Evolutionary conservation across 345 rosid genomes (phyloP), one percentile per base, ranked within the genome.

Genomic region (Mallotus nudiflorus): DNA sequence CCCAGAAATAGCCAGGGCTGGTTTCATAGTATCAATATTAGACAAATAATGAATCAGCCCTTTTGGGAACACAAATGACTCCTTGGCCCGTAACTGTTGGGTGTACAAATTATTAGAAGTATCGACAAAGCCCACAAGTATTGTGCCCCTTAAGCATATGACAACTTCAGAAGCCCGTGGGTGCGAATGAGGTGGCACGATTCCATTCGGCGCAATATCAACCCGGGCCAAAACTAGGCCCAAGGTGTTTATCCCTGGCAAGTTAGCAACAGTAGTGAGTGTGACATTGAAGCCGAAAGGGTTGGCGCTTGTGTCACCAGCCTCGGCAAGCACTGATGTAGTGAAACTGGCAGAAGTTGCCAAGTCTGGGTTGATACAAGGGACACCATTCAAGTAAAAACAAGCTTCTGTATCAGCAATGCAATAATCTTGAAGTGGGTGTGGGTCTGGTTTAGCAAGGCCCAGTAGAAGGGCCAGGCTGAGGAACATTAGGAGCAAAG

Each of bases 81-180:
- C 93, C 1, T 91, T 91, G 0, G 86, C 67, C 56, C 81, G 72
- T 11, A 93, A 76, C 27, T 66, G 78, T 56, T 87, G 89, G 1
- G 89, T 81, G 62, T 84, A 84, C 66, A 86, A 64, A 19, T 82
- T 81, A 69, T 80, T 66, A 0, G 86, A 74, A 1, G 91, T 88
- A 58, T 89, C 91, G 39, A 83, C 82, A 42, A 85, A 91, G 75
- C 93, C 97, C 9, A 87, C 92, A 0, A 81, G 81, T 28, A 93
- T 54, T 3, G 67, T 20, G 0, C 98, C 95, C 11, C 66, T 39
- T 0, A 93, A 75, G 76, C 97, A 86, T 25, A 77, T 74, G 68
- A 88, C 85, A 14, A 93, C 91, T 67, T 89, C 91, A 0, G 96
- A 89, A 85, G 96, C 93, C 65, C 92, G 85, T 18, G 97, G 92